phyloP scores from a whole-genome alignment of 1,139 yeast species.

The Suhomyces terraborum region DNA sequence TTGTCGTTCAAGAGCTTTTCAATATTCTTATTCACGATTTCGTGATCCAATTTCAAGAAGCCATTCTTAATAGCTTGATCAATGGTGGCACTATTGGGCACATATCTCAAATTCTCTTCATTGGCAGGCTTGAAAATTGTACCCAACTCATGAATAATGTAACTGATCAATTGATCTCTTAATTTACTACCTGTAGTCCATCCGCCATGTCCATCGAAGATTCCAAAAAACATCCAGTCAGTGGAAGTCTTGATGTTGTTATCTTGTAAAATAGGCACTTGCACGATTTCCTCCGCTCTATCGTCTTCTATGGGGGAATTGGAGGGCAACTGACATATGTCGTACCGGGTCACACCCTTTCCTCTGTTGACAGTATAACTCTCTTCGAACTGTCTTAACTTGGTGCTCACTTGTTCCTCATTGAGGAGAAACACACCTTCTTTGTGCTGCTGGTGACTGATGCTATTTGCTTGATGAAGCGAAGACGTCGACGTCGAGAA shows the following conservation, averaged over 20 bases:
- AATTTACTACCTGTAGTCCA: slow-evolving; percentile 88
- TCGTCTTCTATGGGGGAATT: slow-evolving; percentile 96
- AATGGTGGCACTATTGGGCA: slow-evolving; percentile 66
- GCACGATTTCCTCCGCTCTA: slow-evolving; percentile 81
- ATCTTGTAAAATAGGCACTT: slow-evolving; percentile 67
- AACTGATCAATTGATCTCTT: slow-evolving; percentile 73
- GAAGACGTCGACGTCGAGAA: slow-evolving; percentile 50
- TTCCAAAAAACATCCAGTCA: slow-evolving; percentile 95
- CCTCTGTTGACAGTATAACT: slow-evolving; percentile 79
- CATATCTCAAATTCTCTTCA: slow-evolving; percentile 49
- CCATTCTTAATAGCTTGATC: slow-evolving; percentile 83
- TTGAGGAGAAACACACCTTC: slow-evolving; percentile 52
- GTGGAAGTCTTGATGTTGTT: slow-evolving; percentile 57
- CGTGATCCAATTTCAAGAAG: slow-evolving; percentile 80
- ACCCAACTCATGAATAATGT: slow-evolving; percentile 77
- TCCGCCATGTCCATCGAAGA: slow-evolving; percentile 97
- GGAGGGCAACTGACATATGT: slow-evolving; percentile 85
- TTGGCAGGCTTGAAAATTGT: slow-evolving; percentile 60
- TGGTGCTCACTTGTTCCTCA: slow-evolving; percentile 73
- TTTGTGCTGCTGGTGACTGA: slow-evolving; percentile 47
- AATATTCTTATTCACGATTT: slow-evolving; percentile 76
- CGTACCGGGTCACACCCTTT: slow-evolving; percentile 90
- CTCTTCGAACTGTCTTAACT: slow-evolving; percentile 75
- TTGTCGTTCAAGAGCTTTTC: slow-evolving; percentile 67
- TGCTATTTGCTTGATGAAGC: slow-evolving; percentile 41